These are phyloP conservation scores for Cadophora sp. DNA, from an alignment of 2,329 filamentous ascomycete species.

Conservation along the genomic window DNA sequence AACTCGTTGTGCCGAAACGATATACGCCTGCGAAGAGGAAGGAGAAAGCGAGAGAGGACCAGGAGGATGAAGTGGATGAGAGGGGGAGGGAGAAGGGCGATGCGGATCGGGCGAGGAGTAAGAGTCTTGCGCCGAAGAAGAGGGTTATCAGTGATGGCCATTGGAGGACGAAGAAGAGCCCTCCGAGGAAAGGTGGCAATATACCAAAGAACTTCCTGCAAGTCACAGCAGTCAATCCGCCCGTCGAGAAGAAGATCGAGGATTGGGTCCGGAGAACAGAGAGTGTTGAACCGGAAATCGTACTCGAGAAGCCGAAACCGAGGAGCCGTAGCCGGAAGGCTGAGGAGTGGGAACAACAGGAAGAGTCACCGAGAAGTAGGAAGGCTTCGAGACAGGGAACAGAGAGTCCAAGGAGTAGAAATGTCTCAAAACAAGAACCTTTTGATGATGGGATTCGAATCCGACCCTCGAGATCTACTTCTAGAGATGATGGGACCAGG, in stretches of 20 bases:
- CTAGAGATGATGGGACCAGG: constrained; percentile 34
- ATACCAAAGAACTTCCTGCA: constrained; percentile 66
- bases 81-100: constrained; percentile 7
- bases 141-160: constrained; percentile 92
- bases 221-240: constrained; percentile 59
- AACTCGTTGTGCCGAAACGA: constrained; percentile 5
- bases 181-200: constrained; percentile 50
- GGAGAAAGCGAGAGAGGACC: constrained; percentile 47
- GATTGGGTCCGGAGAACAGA: constrained; percentile 58
- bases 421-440: constrained; percentile 34
- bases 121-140: constrained; percentile 70
- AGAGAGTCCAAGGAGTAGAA: constrained; percentile 22
- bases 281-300: constrained; percentile 21
- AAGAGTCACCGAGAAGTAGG: constrained; percentile 8
- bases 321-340: constrained; percentile 16
- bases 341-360: constrained; percentile 20
- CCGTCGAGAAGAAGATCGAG: constrained; percentile 64
- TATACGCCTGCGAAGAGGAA: constrained; percentile 51
- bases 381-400: constrained; percentile 15
- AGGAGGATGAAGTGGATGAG: constrained; percentile 47
- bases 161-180: constrained; percentile 69
- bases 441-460: constrained; percentile 52
- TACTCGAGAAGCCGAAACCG: constrained; percentile 20
- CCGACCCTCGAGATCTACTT: constrained; percentile 42
- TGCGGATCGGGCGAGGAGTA: constrained; percentile 36